Base-by-base conservation (phyloP, 2,329 filamentous ascomycete species). In the Botrytis fabae region DNA sequence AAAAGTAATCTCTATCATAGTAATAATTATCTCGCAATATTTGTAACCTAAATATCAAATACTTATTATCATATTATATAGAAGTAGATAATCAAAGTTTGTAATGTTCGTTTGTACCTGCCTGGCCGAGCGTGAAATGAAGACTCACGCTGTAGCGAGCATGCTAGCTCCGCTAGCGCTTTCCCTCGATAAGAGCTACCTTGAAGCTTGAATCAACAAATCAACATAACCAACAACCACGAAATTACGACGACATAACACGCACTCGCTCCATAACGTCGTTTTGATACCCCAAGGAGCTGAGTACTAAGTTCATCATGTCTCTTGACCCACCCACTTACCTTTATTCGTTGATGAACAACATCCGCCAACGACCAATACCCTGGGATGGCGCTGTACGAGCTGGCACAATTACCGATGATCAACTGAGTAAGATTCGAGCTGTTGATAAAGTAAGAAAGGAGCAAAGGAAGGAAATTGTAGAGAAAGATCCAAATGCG, bases 331-430 rank as follows among this genome's bases (percentile, higher is more conserved):
- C 94, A 78, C 95, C 95, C 74, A 93, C 93, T 74, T 98, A 98
- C 83, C 89, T 93, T 77, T 88, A 90, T 81, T 95, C 94, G 78
- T 88, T 98, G 78, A 95, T 97, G 86, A 97, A 93, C 89, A 98
- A 98, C 87, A 97, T 98, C 82, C 93, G 96, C 81, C 92, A 93
- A 81, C 90, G 96, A 78, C 95, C 95, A 77, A 97, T 99, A 84
- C 95, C 95, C 73, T 99, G 96, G 96, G 95, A 98, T 84, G 95
- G 95, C 80, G 95, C 95, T 80, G 94, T 97, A 78, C 90, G 96
- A 83, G 94, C 94, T 79, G 94, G 95, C 83, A 96, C 94, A 80
- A 93, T 99, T 84, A 97, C 93, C 73, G 95, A 98, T 78, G 91
- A 93, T 78, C 95, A 99, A 83, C 89, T 98, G 79, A 93, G 92